phyloP scores from a whole-genome alignment of 2,329 filamentous ascomycete genomes.

The Ceratocystis lukuohia region DNA sequence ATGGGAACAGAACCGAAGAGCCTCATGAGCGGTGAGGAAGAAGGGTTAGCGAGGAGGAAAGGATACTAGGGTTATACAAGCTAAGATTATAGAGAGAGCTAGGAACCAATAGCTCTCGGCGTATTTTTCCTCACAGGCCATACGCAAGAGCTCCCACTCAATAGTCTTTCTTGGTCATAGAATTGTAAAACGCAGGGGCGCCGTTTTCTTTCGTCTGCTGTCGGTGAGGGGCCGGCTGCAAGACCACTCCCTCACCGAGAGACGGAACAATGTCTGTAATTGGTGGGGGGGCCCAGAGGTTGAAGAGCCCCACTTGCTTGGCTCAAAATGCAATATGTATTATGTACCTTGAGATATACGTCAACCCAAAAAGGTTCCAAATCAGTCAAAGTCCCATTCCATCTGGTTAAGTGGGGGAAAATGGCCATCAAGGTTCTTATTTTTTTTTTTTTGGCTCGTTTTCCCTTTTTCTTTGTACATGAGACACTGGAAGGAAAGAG shows the following conservation, averaged over 20 bases:
- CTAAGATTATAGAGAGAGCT: no score
- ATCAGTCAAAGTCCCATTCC: conserved; percentile 13
- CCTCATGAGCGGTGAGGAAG: neutral
- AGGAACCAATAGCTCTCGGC: no score
- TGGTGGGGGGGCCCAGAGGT: neutral
- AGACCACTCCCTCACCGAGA: conserved; percentile 1
- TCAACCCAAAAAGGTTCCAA: conserved; percentile 6
- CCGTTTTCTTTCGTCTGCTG: neutral
- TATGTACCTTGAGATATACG: neutral
- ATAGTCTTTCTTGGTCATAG: neutral
- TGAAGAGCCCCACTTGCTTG: conserved; percentile 11
- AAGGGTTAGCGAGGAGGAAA: neutral
- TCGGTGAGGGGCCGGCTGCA: neutral
- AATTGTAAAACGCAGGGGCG: neutral
- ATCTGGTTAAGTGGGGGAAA: conserved; percentile 5
- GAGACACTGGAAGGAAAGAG: conserved; percentile 1
- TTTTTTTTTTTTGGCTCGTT: neutral
- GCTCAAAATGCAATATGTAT: neutral
- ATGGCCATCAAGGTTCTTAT: conserved; percentile 18
- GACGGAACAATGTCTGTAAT: neutral
- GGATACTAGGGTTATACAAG: neutral
- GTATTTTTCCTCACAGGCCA: no score
- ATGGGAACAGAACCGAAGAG: neutral
- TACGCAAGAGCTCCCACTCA: no score
- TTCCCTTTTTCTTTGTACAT: neutral